Conservation (phyloP, 805 yeast species). For the Yarrowia alimentaria region DNA sequence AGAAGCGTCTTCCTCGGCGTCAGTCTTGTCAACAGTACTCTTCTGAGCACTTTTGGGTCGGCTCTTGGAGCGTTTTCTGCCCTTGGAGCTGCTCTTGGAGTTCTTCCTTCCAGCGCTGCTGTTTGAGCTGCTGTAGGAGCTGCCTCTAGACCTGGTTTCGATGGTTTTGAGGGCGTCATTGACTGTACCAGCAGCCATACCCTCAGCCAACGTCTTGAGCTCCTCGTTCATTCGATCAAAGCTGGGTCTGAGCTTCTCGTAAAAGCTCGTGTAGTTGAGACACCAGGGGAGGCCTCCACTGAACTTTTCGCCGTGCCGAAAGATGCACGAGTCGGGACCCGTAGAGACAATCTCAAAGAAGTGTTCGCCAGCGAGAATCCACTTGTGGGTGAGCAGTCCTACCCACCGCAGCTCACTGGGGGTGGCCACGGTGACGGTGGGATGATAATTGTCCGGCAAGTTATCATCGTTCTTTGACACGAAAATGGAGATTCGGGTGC, state of each 20-base stretch:
- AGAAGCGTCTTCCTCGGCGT: too few species aligned
- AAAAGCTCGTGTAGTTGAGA: neutral
- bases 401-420: neutral
- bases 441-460: slow-evolving; percentile 5
- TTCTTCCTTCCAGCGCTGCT: neutral
- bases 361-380: slow-evolving; percentile 9
- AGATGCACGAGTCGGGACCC: neutral
- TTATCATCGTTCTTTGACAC: slow-evolving; percentile 11
- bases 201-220: slow-evolving; percentile 7
- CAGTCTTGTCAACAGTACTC: too few species aligned
- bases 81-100: slow-evolving; percentile 3
- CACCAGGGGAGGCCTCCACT: neutral
- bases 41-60: neutral
- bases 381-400: neutral
- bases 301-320: slow-evolving; percentile 1
- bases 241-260: neutral
- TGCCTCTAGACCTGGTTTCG: slow-evolving; percentile 15
- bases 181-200: neutral
- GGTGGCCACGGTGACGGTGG: neutral
- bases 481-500: neutral
- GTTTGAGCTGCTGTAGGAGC: too few species aligned
- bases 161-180: slow-evolving; percentile 1
- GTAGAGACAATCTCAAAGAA: neutral
- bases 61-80: neutral
- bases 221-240: slow-evolving; percentile 20